A percentile compares a stretch with the other conserved stretches of the same genome.
Evolutionary conservation across 2,329 filamentous ascomycete species (phyloP).

Genomic region (Alternaria rosae): DNA sequence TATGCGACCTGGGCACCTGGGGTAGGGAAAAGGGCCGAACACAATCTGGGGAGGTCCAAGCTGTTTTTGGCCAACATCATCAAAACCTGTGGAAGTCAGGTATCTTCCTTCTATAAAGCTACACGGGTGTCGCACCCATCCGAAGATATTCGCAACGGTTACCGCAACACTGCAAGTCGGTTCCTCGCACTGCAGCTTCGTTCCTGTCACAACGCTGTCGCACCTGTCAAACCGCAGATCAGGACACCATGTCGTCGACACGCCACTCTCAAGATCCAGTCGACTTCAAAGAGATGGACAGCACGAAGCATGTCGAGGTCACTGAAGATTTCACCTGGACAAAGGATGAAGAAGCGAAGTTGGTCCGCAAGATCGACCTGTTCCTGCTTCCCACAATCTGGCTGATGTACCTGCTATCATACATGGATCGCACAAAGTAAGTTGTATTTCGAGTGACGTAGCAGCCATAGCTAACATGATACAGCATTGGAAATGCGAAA

Average conservation of each 20-base stretch:
- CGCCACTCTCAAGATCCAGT: conserved; percentile 28
- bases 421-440: conserved; percentile 55
- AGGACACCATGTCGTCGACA: conserved; percentile 32
- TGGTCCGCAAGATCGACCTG: conserved; percentile 59
- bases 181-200: neutral
- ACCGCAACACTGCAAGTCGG: neutral
- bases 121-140: conserved; percentile 8
- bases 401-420: conserved; percentile 60
- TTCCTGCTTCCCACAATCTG: conserved; percentile 58
- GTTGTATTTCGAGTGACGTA: neutral
- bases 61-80: conserved; percentile 19
- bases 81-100: conserved; percentile 18
- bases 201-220: neutral
- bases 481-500: conserved; percentile 58
- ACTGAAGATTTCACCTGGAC: conserved; percentile 56
- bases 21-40: conserved; percentile 27
- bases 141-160: neutral
- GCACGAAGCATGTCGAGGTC: conserved; percentile 53
- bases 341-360: conserved; percentile 56
- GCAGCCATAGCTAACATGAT: neutral
- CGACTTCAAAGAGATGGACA: conserved; percentile 46
- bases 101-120: conserved; percentile 35
- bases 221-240: conserved; percentile 2
- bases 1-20: conserved; percentile 33
- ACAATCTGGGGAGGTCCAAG: conserved; percentile 34